Base-by-base conservation (phyloP, 192 early-diverging fungal species). In the Coemansia sp. region DNA sequence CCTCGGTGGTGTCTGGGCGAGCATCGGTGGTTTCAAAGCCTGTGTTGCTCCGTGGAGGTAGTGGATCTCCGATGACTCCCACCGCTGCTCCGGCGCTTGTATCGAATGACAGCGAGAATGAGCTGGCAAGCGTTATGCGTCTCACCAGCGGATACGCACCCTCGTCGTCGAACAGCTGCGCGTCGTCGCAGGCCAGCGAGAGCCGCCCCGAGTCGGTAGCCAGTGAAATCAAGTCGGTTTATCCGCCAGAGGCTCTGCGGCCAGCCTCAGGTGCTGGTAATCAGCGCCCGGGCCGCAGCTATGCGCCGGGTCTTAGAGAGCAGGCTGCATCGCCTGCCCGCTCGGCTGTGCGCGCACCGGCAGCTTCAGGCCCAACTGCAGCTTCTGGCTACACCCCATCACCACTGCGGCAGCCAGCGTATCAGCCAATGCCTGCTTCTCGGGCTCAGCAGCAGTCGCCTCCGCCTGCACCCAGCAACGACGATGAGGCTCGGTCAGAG, bases 121-220 rank as follows among this genome's bases (percentile, higher is more conserved):
- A 82, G 67, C 64, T 82, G 19, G 79, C 79, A 5, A 69, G 58
- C n/a, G 79, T 82, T 8, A 20, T 82, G 60, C 73, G 79, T 26
- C 73, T 67, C 47, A 82, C 79, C 29, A 69, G 58, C n/a, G 79
- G 74, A 13, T 82, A 74, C 14, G 79, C 69, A 18, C 79, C 79
- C 1, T 67, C 72, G 1, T 45, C 58, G 6, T 14, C 54, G 18
- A 74, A 69, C 59, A 81, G 72, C 73, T 61, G 52, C 18, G 57
- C 68, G 49, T 41, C 63, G 19, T 69, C 76, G 12, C 61, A 50
- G 24, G 65, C 65, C 0, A 41, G 69, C 1, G 66, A 67, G 41
- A 41, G 60, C 11, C 57, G 68, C 13, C 65, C 72, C 1, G 68
- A 64, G 11, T 74, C 78, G 18, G 62, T 37, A 7, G 73, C 68